Percentiles rank a stretch among this genome's conserved stretches.
Evolutionary conservation across 1,139 yeast species (phyloP).

Genomic region (Yamadazyma atlantica): DNA sequence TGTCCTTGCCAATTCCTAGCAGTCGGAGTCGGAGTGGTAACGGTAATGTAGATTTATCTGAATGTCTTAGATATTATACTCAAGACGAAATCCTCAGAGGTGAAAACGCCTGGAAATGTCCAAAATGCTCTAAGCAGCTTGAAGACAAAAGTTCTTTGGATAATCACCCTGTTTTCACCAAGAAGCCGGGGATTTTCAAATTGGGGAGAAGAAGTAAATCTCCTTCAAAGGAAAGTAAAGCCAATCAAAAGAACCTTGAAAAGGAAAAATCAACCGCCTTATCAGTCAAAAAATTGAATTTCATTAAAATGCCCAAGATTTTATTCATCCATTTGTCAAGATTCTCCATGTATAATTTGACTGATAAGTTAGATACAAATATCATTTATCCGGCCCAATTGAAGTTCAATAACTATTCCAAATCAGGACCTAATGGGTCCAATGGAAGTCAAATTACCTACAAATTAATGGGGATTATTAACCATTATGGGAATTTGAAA

Average conservation of each 20-base stretch:
- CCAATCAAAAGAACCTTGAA: conserved; percentile 9
- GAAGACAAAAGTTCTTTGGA: conserved; percentile 26
- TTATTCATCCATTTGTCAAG: conserved; percentile 66
- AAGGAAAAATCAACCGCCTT: conserved; percentile 7
- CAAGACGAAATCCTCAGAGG: conserved; percentile 68
- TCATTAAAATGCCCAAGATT: conserved; percentile 63
- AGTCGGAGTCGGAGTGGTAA: conserved; percentile 18
- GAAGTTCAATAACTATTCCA: conserved; percentile 38
- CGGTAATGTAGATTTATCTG: conserved; percentile 46
- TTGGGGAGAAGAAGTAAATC: conserved; percentile 37
- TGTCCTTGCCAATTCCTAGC: conserved; percentile 68
- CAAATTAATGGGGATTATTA: conserved; percentile 59
- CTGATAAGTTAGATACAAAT: conserved; percentile 54
- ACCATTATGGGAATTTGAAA: conserved; percentile 68
- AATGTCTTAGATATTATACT: conserved; percentile 66
- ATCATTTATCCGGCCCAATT: conserved; percentile 54
- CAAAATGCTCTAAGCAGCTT: conserved; percentile 50
- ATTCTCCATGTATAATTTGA: conserved; percentile 52
- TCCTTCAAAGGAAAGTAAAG: conserved; percentile 25
- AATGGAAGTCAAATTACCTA: conserved; percentile 44
- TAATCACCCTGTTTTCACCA: conserved; percentile 39
- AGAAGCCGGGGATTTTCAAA: conserved; percentile 35
- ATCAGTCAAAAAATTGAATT: conserved; percentile 57
- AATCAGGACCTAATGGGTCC: conserved; percentile 11
- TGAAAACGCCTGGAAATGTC: conserved; percentile 80